Percentiles rank a stretch among this genome's conserved stretches.
Conservation (phyloP, 768 basidiomycete species). For the Dioszegia aurantiaca region DNA sequence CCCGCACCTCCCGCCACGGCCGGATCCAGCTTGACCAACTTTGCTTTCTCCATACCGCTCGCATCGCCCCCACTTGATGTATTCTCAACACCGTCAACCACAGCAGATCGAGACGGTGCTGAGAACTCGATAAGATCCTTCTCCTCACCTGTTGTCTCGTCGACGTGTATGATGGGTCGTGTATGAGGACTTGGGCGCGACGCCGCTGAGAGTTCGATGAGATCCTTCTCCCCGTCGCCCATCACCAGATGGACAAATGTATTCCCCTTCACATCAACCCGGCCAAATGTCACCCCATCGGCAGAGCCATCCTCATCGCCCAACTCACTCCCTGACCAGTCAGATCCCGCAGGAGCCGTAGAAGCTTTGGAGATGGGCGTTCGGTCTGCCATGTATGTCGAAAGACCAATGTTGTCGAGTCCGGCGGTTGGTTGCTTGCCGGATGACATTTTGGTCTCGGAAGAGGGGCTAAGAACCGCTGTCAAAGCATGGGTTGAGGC, state of each 20-base stretch:
- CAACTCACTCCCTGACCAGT: constrained; percentile 3
- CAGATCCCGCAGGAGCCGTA: constrained; percentile 13
- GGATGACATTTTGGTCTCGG: too few relatives aligned
- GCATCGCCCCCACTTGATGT: not conserved
- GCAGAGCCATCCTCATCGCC: constrained; percentile 11
- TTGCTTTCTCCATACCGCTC: not conserved
- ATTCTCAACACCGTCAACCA: constrained; percentile 4
- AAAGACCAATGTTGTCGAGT: not conserved
- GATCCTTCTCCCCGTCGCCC: not conserved
- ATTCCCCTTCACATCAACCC: not conserved
- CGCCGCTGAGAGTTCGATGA: constrained; percentile 2
- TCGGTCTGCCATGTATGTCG: not conserved
- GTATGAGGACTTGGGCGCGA: not conserved
- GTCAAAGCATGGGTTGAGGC: too few relatives aligned
- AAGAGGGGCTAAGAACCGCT: too few relatives aligned
- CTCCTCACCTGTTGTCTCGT: not conserved
- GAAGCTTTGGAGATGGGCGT: constrained; percentile 15
- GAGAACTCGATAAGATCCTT: constrained; percentile 24
- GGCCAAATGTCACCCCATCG: not conserved
- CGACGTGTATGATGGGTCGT: not conserved
- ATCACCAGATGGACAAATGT: too few relatives aligned
- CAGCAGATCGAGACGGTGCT: constrained; percentile 8
- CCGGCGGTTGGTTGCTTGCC: not conserved
- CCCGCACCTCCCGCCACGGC: not conserved
- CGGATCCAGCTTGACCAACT: not conserved